Base-by-base conservation (phyloP, 2,329 filamentous ascomycete species). In the Cercospora janseana region DNA sequence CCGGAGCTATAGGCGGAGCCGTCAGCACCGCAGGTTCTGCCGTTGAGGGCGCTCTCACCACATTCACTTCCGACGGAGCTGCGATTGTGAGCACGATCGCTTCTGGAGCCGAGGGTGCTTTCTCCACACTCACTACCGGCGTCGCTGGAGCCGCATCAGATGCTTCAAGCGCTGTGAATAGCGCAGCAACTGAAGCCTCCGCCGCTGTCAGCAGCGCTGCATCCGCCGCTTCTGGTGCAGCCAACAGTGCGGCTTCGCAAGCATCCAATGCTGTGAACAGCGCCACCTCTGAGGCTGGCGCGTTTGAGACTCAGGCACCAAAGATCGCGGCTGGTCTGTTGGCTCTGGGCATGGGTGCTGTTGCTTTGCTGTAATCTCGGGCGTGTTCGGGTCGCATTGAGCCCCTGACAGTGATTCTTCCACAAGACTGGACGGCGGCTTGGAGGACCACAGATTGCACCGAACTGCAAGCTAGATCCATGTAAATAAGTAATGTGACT, bases 331-430 rank as follows among this genome's bases (percentile, higher is more conserved):
- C 66, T 13, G 68, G 63, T 47, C 64, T 55, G 3, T 57, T 66
- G 3, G 66, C 53, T 18, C 62, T 60, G 7, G 69, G 57, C 13
- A 64, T 63, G 35, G 66, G 51, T 61, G 63, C 51, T 57, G 64
- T 59, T 55, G 64, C 57, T 52, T 56, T 63, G 47, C 46, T 63
- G 16, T 63, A 58, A 47, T n/a, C n/a, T n/a, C n/a, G n/a, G n/a
- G n/a, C n/a, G n/a, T n/a, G n/a, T n/a, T n/a, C n/a, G n/a, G n/a
- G n/a, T n/a, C n/a, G n/a, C n/a, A n/a, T n/a, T n/a, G n/a, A n/a
- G n/a, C n/a, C n/a, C n/a, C n/a, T n/a, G n/a, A n/a, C n/a, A n/a
- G n/a, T n/a, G n/a, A n/a, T n/a, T n/a, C n/a, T n/a, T n/a, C n/a
- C n/a, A n/a, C n/a, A n/a, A n/a, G n/a, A n/a, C n/a, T n/a, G n/a